Conservation (phyloP, 495 filamentous ascomycete species). For the Hypoxylon crocopeplum region DNA sequence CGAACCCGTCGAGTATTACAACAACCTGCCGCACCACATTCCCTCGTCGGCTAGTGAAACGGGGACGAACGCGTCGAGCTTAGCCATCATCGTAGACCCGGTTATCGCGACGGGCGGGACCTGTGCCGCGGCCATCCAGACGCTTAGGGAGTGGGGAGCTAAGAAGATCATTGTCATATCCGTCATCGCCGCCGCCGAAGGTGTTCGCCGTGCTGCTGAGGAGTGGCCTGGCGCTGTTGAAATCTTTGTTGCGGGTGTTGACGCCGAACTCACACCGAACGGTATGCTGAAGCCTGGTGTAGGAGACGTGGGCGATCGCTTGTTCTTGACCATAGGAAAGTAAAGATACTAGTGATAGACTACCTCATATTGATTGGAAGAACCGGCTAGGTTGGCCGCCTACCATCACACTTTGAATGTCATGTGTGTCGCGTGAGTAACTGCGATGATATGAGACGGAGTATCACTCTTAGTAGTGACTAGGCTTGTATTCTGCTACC, state of each 20-base stretch:
- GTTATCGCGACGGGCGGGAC: slow-evolving; percentile 95
- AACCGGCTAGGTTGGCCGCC: slow-evolving; percentile 1
- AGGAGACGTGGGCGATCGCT: slow-evolving; percentile 89
- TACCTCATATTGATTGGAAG: neutral
- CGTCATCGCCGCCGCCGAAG: slow-evolving; percentile 72
- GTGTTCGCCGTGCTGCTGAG: slow-evolving; percentile 70
- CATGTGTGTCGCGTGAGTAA: too few species aligned
- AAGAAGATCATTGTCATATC: slow-evolving; percentile 78
- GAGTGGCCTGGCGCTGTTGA: slow-evolving; percentile 78
- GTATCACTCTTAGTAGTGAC: neutral
- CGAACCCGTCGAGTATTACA: slow-evolving; percentile 96
- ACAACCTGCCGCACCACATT: slow-evolving; percentile 85
- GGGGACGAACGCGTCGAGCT: slow-evolving; percentile 51
- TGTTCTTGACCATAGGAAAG: slow-evolving; percentile 94
- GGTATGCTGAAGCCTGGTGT: slow-evolving; percentile 94
- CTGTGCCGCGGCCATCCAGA: slow-evolving; percentile 85
- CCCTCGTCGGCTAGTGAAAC: slow-evolving; percentile 35
- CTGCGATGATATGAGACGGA: too few species aligned
- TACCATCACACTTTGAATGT: neutral
- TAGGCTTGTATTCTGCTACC: neutral
- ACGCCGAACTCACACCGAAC: slow-evolving; percentile 69
- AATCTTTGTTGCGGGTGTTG: slow-evolving; percentile 83
- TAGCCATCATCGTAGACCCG: slow-evolving; percentile 88
- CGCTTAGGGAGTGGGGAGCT: slow-evolving; percentile 89
- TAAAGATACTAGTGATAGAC: slow-evolving; percentile 46